phyloP scores from a whole-genome alignment of 805 yeast genomes.

The Pichia ethanolica region DNA sequence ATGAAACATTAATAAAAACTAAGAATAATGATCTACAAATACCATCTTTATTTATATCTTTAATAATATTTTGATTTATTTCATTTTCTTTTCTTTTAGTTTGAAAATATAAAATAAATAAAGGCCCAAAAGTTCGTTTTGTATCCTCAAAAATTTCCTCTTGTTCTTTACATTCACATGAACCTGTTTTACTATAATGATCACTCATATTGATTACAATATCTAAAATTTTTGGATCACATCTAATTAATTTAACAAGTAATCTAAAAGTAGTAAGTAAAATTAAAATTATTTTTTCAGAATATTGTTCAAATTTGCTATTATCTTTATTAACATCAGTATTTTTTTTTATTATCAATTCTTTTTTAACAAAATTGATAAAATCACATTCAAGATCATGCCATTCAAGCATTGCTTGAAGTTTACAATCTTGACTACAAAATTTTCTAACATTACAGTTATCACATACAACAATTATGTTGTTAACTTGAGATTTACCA shows the following conservation, averaged over 20 bases:
- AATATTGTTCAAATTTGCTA: background rate
- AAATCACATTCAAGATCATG: constrained; percentile 9
- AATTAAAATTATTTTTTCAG: constrained; percentile 1
- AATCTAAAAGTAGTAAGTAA: constrained; percentile 4
- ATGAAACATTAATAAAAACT: constrained; percentile 26
- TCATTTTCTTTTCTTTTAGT: background rate
- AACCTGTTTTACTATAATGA: constrained; percentile 9
- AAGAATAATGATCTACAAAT: constrained; percentile 14
- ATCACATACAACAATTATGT: background rate
- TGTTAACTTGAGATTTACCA: background rate
- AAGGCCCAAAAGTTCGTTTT: constrained; percentile 10
- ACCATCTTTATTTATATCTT: constrained; percentile 10
- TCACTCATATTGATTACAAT: constrained; percentile 14
- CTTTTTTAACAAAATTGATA: constrained; percentile 1
- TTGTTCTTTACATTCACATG: constrained; percentile 5
- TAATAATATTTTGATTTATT: background rate
- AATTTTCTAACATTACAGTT: constrained; percentile 2
- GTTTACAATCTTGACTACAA: constrained; percentile 4
- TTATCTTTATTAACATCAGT: background rate
- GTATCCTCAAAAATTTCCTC: constrained; percentile 12
- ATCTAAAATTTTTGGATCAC: background rate
- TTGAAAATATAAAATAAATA: constrained; percentile 6
- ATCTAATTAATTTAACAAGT: background rate
- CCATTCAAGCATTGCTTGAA: constrained; percentile 3
- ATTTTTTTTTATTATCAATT: background rate